Conservation (phyloP, 306 rosid genomes). For the Coriaria nepalensis region DNA sequence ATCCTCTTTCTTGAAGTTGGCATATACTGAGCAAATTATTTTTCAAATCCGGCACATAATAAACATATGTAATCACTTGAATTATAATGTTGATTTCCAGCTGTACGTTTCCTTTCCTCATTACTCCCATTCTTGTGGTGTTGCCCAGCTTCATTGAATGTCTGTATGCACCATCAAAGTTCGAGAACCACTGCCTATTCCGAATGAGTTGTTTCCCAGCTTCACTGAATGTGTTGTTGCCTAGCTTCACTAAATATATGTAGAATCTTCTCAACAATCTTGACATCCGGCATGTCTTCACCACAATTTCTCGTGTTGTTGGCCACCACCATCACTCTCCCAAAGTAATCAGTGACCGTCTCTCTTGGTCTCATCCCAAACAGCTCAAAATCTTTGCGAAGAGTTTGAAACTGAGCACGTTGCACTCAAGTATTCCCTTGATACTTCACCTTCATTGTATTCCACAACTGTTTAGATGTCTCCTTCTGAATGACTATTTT, state of each 20-base stretch:
- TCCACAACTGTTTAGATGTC: neutral
- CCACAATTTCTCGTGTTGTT: neutral
- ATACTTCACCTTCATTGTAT: neutral
- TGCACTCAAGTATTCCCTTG: neutral
- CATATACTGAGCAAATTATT: constrained; percentile 4
- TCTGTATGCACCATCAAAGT: neutral
- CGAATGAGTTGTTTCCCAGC: too few relatives aligned
- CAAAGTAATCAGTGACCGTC: neutral
- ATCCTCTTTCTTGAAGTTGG: constrained; percentile 2
- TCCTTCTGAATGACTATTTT: neutral
- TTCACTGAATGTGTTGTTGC: too few relatives aligned
- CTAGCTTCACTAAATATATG: too few relatives aligned
- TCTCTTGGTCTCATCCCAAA: neutral
- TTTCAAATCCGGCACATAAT: neutral
- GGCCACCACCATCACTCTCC: neutral
- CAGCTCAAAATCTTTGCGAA: neutral
- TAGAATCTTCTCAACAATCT: neutral
- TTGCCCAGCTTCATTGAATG: neutral
- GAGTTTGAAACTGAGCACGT: neutral
- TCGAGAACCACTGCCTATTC: neutral
- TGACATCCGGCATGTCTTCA: neutral
- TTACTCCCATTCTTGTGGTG: neutral
- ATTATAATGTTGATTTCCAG: neutral
- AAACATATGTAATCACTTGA: neutral
- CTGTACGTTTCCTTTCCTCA: neutral